phyloP scores from a whole-genome alignment of 768 basidiomycete genomes.

The Tricholoma terreum region DNA sequence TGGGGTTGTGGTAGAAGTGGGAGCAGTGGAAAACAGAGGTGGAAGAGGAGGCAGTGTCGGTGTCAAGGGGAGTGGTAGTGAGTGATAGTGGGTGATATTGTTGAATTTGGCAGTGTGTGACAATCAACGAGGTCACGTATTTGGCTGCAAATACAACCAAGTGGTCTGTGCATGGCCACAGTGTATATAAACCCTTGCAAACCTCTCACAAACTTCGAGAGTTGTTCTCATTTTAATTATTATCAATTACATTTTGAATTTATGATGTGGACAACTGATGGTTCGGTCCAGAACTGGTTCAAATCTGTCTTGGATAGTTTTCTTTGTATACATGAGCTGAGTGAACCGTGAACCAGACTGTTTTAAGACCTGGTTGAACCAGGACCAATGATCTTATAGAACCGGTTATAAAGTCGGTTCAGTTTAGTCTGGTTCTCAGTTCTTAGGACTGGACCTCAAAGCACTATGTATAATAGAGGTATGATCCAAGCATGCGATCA shows the following conservation, averaged over 20 bases:
- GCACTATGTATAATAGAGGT: too few species aligned
- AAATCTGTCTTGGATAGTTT: not conserved
- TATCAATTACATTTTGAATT: not conserved
- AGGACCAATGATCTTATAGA: too few species aligned
- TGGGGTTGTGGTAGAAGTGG: too few species aligned
- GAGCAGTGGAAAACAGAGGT: too few species aligned
- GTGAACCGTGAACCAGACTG: not conserved
- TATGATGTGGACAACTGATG: not conserved
- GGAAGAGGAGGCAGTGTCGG: not conserved
- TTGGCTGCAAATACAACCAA: too few species aligned
- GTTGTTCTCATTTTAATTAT: not conserved
- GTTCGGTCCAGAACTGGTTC: not conserved
- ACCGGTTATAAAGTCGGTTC: too few species aligned
- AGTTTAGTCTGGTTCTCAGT: too few species aligned
- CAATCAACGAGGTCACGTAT: not conserved
- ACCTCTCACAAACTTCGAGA: not conserved
- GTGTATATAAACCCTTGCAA: too few species aligned
- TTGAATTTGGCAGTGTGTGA: not conserved
- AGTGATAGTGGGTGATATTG: not conserved
- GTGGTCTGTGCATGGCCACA: too few species aligned
- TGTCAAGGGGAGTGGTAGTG: too few species aligned
- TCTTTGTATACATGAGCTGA: not conserved
- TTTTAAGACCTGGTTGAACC: not conserved
- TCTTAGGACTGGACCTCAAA: too few species aligned
- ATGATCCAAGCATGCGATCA: too few species aligned